Base-by-base conservation (phyloP, 441 rosid genomes). In the Gossypium schwendimanii region DNA sequence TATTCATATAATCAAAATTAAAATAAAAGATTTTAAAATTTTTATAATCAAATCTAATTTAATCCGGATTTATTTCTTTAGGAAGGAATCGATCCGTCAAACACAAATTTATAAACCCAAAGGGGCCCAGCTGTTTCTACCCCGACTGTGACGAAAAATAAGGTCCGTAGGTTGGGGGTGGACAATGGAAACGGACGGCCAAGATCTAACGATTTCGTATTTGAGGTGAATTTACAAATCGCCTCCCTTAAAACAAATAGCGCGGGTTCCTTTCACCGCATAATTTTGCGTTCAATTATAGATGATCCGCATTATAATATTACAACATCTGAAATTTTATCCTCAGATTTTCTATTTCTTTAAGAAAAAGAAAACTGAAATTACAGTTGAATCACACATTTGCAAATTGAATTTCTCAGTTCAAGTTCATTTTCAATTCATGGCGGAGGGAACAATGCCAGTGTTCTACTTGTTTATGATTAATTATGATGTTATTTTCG, bases 201-300 rank as follows among this genome's bases (percentile, higher is more conserved):
- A 52, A 6, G 87, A 87, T 84, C 33, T 52, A 1, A 8, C 2
- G 17, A 72, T 14, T 69, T 14, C 17, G 49, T 72, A 79, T 79
- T 77, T 82, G 69, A 52, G 11, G 23, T 52, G 57, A 6, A 50
- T 5, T 50, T 50, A 12, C 73, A 50, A n/a, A 50, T 50, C 20
- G 8, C 54, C 66, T 28, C 65, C 82, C 81, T 74, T 39, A 80
- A 85, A 78, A 71, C 50, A 21, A 50, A 68, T 72, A 69, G 79
- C 76, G 86, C 86, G 86, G 82, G 87, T 75, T 74, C 77, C 72
- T 72, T 31, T 73, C 70, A 72, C 65, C 64, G 44, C 72, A 64
- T 55, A 18, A 7, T 45, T 8, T 36, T 68, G n/a, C 28, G 26
- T 68, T 68, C 26, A 33, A 28, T 68, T 68, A 50, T 68, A 3